Conservation (phyloP, 1,284 basidiomycete species). For the Tilletia caries region DNA sequence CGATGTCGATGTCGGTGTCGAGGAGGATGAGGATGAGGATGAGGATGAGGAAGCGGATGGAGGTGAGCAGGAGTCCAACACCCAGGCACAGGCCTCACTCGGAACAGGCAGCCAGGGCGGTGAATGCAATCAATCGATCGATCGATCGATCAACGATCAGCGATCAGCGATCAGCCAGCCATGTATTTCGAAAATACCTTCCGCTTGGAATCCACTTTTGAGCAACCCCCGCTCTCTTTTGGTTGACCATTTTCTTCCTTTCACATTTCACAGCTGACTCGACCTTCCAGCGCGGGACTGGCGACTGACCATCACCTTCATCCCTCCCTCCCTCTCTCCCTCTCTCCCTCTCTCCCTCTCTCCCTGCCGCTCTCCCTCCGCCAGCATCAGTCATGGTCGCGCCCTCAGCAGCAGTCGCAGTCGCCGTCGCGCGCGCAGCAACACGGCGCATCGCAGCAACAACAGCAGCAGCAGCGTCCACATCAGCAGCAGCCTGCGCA, state of each 20-base stretch:
- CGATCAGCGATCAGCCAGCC: too few relatives aligned
- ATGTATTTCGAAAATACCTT: too few relatives aligned
- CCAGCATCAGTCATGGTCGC: neutral
- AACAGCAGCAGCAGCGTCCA: neutral
- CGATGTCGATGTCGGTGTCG: neutral
- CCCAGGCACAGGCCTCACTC: too few relatives aligned
- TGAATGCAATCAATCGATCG: constrained; percentile 7
- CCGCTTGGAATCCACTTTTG: too few relatives aligned
- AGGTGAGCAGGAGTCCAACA: too few relatives aligned
- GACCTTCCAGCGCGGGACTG: too few relatives aligned
- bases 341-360: neutral
- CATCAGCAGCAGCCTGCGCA: constrained; percentile 17
- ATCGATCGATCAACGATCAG: neutral
- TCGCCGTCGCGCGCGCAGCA: neutral
- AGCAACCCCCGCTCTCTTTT: too few relatives aligned
- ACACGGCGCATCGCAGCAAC: neutral
- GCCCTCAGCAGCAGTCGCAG: neutral
- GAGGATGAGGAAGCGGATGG: too few relatives aligned
- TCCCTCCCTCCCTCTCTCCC: neutral
- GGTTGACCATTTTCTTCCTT: neutral
- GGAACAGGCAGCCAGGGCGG: too few relatives aligned
- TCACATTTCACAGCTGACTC: too few relatives aligned
- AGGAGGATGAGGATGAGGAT: neutral
- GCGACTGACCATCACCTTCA: too few relatives aligned
- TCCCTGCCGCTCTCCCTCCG: neutral